Evolutionary conservation across 345 rosid genomes (phyloP).

Genomic region (Hibiscus syriacus): DNA sequence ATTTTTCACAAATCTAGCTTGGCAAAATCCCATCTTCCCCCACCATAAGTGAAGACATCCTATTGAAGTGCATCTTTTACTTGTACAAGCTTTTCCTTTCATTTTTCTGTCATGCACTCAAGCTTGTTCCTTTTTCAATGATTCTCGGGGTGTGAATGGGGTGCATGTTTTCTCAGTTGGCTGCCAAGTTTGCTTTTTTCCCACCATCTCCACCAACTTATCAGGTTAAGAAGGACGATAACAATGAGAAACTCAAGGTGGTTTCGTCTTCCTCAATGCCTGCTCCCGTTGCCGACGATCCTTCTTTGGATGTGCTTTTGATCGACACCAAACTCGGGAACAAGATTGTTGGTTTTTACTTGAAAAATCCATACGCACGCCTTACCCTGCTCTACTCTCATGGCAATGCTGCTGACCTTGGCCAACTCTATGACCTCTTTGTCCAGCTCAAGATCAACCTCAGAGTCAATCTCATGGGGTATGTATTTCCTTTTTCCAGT

Average conservation of each 20-base stretch:
- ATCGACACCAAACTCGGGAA: too few species aligned
- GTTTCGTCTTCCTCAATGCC: slow-evolving; percentile 60
- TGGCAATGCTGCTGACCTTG: too few species aligned
- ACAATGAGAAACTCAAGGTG: slow-evolving; percentile 60
- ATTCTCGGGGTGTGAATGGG: slow-evolving; percentile 53
- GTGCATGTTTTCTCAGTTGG: slow-evolving; percentile 84
- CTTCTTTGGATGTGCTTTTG: too few species aligned
- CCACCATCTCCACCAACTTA: slow-evolving; percentile 98
- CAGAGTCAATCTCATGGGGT: slow-evolving; percentile 95
- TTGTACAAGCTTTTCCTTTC: background rate
- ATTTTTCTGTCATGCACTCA: slow-evolving; percentile 17
- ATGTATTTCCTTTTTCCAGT: slow-evolving; percentile 14
- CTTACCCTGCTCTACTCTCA: too few species aligned
- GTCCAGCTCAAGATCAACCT: slow-evolving; percentile 96
- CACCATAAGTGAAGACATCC: background rate
- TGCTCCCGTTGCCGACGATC: slow-evolving; percentile 68
- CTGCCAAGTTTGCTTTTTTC: slow-evolving; percentile 97
- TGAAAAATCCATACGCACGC: too few species aligned
- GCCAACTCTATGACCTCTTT: too few species aligned
- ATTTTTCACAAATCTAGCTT: slow-evolving; percentile 14
- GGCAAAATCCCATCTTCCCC: background rate
- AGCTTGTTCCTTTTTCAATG: slow-evolving; percentile 28
- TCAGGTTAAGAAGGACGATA: slow-evolving; percentile 54
- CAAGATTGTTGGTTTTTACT: too few species aligned
- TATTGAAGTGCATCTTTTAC: background rate